These are phyloP conservation scores for Lepiota subincarnata DNA, from an alignment of 768 basidiomycete genomes.

Conservation along the genomic window DNA sequence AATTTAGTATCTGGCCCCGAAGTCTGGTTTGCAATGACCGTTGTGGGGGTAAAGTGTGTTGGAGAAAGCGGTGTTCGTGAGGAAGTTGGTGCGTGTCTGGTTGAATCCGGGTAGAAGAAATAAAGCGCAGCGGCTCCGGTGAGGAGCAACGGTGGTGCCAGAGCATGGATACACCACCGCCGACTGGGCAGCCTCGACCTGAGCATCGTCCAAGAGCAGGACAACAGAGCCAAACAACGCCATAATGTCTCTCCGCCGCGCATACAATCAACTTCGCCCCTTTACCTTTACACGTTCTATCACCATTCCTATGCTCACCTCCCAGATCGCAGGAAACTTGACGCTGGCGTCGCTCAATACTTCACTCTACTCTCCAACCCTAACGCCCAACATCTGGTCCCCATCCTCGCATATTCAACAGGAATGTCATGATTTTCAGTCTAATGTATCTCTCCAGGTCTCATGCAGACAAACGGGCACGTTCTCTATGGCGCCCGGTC, in stretches of 20 bases:
- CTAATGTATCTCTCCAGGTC: conserved; percentile 1
- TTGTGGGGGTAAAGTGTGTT: conserved; percentile 56
- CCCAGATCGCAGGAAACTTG: conserved; percentile 10
- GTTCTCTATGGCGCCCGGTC: neutral
- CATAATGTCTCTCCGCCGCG: neutral
- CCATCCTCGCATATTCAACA: neutral
- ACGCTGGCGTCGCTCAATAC: conserved; percentile 28
- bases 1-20: conserved; percentile 60
- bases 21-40: conserved; percentile 47
- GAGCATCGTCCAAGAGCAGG: neutral
- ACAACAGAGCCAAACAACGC: conserved; percentile 8
- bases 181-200: conserved; percentile 3
- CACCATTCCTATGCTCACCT: conserved; percentile 2
- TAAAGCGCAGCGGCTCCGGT: conserved; percentile 40
- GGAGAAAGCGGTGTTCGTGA: conserved; percentile 36
- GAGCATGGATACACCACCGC: too few relatives aligned
- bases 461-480: neutral
- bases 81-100: conserved; percentile 40
- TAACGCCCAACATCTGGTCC: conserved; percentile 1
- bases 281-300: neutral
- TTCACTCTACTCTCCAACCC: conserved; percentile 15
- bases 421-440: conserved; percentile 2
- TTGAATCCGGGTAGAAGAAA: conserved; percentile 47
- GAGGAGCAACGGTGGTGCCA: conserved; percentile 31
- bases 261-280: neutral